Evolutionary conservation across 129 eudicot species (phyloP).

Genomic region (Chrysanthemum makinoi): DNA sequence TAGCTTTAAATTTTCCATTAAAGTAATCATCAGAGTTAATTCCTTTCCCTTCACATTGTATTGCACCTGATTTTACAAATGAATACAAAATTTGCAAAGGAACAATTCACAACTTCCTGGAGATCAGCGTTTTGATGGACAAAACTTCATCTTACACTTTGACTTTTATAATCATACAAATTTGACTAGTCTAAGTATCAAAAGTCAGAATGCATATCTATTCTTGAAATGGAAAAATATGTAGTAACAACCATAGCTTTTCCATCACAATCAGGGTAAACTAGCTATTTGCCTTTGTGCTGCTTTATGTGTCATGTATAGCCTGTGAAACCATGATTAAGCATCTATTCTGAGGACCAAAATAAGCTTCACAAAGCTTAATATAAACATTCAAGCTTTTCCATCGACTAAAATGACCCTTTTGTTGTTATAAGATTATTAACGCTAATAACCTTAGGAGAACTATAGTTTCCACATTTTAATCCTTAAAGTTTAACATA

Average conservation of each 20-base stretch:
- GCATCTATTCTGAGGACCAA: not conserved
- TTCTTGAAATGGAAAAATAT: not conserved
- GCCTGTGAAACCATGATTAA: slow-evolving; percentile 45
- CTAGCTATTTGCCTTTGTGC: slow-evolving; percentile 16
- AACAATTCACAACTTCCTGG: not conserved
- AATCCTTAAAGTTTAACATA: slow-evolving; percentile 21
- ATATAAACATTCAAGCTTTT: slow-evolving; percentile 7
- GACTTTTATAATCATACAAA: not conserved
- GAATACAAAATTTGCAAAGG: not conserved
- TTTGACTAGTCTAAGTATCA: not conserved
- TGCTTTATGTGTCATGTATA: slow-evolving; percentile 17
- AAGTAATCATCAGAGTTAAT: slow-evolving; percentile 74
- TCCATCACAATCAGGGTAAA: too few species aligned
- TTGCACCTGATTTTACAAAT: slow-evolving; percentile 40
- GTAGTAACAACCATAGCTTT: not conserved
- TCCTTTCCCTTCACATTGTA: slow-evolving; percentile 61
- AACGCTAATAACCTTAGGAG: slow-evolving; percentile 29
- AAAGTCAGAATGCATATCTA: not conserved
- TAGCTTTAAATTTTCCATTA: slow-evolving; percentile 68
- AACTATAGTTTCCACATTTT: slow-evolving; percentile 26
- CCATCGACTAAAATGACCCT: not conserved
- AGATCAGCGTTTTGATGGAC: too few species aligned
- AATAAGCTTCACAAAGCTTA: not conserved
- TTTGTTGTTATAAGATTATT: slow-evolving; percentile 17
- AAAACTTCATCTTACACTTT: not conserved